These are phyloP conservation scores for Claviceps humidiphila DNA, from an alignment of 2,329 filamentous ascomycete species.

Conservation along the genomic window DNA sequence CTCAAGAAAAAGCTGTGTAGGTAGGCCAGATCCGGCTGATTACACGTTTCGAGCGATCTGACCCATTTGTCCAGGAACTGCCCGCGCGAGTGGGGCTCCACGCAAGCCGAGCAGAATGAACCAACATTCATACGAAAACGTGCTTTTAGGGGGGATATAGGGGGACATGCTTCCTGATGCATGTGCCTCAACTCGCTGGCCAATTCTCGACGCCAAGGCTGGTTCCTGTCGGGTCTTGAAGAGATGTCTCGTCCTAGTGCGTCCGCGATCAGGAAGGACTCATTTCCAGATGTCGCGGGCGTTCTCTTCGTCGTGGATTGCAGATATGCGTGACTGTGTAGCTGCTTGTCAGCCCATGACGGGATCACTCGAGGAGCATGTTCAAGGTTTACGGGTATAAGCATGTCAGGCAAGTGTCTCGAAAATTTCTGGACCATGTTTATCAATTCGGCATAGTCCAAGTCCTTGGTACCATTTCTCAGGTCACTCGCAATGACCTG, in stretches of 20 bases:
- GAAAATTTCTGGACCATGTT: slow-evolving; percentile 62
- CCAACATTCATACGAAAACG: slow-evolving; percentile 50
- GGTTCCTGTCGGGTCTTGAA: background rate
- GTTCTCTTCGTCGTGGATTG: slow-evolving; percentile 17
- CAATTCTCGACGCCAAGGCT: slow-evolving; percentile 2
- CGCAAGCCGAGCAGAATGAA: slow-evolving; percentile 51
- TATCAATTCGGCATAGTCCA: slow-evolving; percentile 31
- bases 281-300: slow-evolving; percentile 13
- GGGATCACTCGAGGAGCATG: slow-evolving; percentile 22
- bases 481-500: slow-evolving; percentile 32
- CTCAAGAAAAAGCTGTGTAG: slow-evolving; percentile 63
- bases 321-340: slow-evolving; percentile 10
- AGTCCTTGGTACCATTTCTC: slow-evolving; percentile 17
- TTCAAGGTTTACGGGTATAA: slow-evolving; percentile 68
- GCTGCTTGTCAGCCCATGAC: slow-evolving; percentile 45
- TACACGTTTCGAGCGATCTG: slow-evolving; percentile 52
- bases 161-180: slow-evolving; percentile 43
- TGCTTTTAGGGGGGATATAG: slow-evolving; percentile 44
- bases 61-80: slow-evolving; percentile 56
- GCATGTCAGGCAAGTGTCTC: slow-evolving; percentile 66
- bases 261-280: slow-evolving; percentile 1
- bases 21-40: slow-evolving; percentile 62
- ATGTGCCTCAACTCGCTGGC: slow-evolving; percentile 24
- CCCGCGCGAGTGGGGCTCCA: slow-evolving; percentile 49
- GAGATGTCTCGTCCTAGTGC: background rate